These are phyloP conservation scores for Rhodocollybia butyracea DNA, from an alignment of 768 basidiomycete species.

Conservation along the genomic window DNA sequence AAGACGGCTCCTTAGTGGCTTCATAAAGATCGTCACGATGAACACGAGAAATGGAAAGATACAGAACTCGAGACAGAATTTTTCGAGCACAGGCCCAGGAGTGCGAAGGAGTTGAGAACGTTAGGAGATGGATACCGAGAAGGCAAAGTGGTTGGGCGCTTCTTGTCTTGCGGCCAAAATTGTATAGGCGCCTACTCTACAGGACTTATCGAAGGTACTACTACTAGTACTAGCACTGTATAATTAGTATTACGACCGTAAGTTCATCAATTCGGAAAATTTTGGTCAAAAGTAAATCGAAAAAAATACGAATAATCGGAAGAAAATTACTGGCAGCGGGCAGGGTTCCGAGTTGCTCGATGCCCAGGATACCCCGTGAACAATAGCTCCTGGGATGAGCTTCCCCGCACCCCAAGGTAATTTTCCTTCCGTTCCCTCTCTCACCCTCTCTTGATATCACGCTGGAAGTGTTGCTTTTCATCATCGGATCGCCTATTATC, in stretches of 20 bases:
- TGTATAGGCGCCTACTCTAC: no score
- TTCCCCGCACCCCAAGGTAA: slow-evolving; percentile 62
- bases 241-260: no score
- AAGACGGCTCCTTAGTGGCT: not conserved
- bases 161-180: no score
- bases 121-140: not conserved
- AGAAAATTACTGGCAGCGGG: no score
- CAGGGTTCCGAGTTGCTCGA: not conserved
- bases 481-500: slow-evolving; percentile 57
- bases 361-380: slow-evolving; percentile 7
- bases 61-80: not conserved
- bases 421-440: no score
- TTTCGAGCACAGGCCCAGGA: not conserved
- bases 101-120: no score
- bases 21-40: not conserved
- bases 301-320: slow-evolving; percentile 51
- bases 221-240: no score
- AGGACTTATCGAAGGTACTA: no score
- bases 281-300: slow-evolving; percentile 45
- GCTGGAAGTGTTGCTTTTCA: slow-evolving; percentile 74
- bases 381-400: slow-evolving; percentile 24
- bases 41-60: not conserved
- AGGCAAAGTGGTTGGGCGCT: no score
- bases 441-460: slow-evolving; percentile 50
- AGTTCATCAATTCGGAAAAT: no score